phyloP scores from a whole-genome alignment of 192 early-diverging fungal species.

The Phlyctochytrium bullatum region DNA sequence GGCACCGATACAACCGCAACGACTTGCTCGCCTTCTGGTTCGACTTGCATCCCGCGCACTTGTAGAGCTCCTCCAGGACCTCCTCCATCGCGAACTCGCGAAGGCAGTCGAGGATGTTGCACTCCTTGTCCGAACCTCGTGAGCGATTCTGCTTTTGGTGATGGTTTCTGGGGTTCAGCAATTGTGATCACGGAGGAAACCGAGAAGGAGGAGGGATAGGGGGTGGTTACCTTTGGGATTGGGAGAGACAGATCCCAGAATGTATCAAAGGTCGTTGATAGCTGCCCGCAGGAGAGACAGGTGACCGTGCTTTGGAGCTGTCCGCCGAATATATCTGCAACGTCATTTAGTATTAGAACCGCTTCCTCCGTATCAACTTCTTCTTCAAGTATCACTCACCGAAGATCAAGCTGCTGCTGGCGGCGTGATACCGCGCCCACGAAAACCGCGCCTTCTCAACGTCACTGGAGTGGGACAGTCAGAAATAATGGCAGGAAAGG shows the following conservation, averaged over 20 bases:
- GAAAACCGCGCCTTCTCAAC: slow-evolving; percentile 40
- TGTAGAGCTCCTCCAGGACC: slow-evolving; percentile 63
- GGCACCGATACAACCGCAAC: slow-evolving; percentile 34
- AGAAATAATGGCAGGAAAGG: neutral
- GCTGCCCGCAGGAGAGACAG: slow-evolving; percentile 41
- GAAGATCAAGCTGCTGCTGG: slow-evolving; percentile 38
- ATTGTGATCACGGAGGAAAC: no score
- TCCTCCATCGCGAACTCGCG: slow-evolving; percentile 67
- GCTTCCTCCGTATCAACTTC: no score
- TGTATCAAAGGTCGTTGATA: slow-evolving; percentile 51
- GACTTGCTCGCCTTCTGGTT: slow-evolving; percentile 29
- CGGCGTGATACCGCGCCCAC: slow-evolving; percentile 43
- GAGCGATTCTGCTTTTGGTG: neutral
- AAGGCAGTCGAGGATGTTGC: slow-evolving; percentile 49
- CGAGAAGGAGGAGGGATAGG: no score
- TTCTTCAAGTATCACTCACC: no score
- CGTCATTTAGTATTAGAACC: no score
- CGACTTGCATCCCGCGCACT: slow-evolving; percentile 64
- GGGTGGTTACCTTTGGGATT: slow-evolving; percentile 37
- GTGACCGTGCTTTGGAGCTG: slow-evolving; percentile 49
- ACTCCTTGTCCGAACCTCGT: slow-evolving; percentile 7
- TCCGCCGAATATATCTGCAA: slow-evolving; percentile 55
- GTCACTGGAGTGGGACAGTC: slow-evolving; percentile 31
- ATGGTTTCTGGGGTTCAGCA: no score
- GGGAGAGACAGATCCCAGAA: slow-evolving; percentile 61